phyloP scores from a whole-genome alignment of 192 early-diverging fungal genomes.

The Linnemannia exigua region DNA sequence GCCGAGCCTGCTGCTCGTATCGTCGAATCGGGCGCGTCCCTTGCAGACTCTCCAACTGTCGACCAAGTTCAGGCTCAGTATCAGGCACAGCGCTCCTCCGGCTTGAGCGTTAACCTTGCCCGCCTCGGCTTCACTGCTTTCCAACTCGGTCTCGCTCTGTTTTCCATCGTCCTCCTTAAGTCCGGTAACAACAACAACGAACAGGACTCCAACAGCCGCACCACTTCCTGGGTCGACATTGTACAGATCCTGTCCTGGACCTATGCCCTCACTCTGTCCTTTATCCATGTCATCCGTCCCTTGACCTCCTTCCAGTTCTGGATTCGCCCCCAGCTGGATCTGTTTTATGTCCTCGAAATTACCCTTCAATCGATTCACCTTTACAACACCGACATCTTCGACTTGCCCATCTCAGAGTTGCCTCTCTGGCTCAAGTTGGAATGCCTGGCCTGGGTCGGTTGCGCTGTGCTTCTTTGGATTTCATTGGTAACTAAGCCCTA shows the following conservation, averaged over 20 bases:
- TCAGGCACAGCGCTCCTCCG: slow-evolving; percentile 34
- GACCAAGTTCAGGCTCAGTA: slow-evolving; percentile 36
- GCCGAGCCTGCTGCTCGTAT: background rate
- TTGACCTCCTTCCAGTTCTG: slow-evolving; percentile 35
- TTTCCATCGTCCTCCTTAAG: slow-evolving; percentile 27
- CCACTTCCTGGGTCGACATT: background rate
- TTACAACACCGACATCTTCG: slow-evolving; percentile 16
- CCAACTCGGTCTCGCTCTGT: slow-evolving; percentile 39
- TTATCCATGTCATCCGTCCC: slow-evolving; percentile 23
- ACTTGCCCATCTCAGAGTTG: slow-evolving; percentile 18
- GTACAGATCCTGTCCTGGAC: slow-evolving; percentile 28
- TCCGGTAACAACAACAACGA: slow-evolving; percentile 7
- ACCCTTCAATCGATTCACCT: slow-evolving; percentile 9
- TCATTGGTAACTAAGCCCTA: slow-evolving; percentile 36
- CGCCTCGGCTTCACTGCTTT: slow-evolving; percentile 36
- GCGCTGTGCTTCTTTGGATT: slow-evolving; percentile 26
- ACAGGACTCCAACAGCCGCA: background rate
- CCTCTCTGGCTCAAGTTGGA: slow-evolving; percentile 39
- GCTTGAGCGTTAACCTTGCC: slow-evolving; percentile 41
- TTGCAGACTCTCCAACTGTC: slow-evolving; percentile 9
- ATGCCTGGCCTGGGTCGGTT: slow-evolving; percentile 9
- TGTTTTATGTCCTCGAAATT: slow-evolving; percentile 34
- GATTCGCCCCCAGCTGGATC: slow-evolving; percentile 49
- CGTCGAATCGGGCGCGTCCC: background rate
- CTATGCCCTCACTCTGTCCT: slow-evolving; percentile 29